phyloP scores from a whole-genome alignment of 1,284 basidiomycete species.

The Papiliotrema nemorosa region DNA sequence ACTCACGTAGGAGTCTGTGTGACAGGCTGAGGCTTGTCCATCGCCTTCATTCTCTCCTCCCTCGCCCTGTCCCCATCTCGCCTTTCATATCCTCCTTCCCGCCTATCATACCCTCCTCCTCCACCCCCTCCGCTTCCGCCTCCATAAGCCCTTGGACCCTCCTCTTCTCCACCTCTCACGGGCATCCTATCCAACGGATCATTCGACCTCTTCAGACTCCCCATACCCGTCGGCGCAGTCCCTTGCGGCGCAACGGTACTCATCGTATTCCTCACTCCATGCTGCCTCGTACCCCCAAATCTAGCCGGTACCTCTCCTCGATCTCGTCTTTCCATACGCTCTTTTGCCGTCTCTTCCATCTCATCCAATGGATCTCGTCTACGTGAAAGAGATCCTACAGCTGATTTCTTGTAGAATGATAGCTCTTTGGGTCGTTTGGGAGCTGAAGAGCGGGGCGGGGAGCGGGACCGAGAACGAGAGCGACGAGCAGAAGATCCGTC shows the following conservation, averaged over 20 bases:
- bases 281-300: conserved; percentile 43
- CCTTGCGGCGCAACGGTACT: conserved; percentile 23
- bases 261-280: conserved; percentile 46
- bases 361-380: conserved; percentile 37
- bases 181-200: conserved; percentile 41
- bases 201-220: conserved; percentile 29
- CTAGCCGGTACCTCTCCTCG: conserved; percentile 40
- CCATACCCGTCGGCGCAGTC: conserved; percentile 15
- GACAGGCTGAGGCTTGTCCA: conserved; percentile 11
- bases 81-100: conserved; percentile 7
- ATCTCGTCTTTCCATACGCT: conserved; percentile 35
- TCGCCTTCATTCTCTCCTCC: conserved; percentile 15
- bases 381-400: conserved; percentile 28
- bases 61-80: conserved; percentile 12
- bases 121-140: conserved; percentile 8
- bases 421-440: conserved; percentile 40
- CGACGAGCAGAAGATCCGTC: conserved; percentile 9
- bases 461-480: conserved; percentile 19
- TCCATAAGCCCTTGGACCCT: conserved; percentile 10
- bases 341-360: conserved; percentile 31
- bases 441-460: conserved; percentile 9
- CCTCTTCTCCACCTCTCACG: conserved; percentile 12
- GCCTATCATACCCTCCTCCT: conserved; percentile 13
- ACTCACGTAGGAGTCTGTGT: conserved; percentile 11
- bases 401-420: conserved; percentile 49